Base-by-base conservation (phyloP, 2,329 filamentous ascomycete genomes). In the Zasmidium cellare region DNA sequence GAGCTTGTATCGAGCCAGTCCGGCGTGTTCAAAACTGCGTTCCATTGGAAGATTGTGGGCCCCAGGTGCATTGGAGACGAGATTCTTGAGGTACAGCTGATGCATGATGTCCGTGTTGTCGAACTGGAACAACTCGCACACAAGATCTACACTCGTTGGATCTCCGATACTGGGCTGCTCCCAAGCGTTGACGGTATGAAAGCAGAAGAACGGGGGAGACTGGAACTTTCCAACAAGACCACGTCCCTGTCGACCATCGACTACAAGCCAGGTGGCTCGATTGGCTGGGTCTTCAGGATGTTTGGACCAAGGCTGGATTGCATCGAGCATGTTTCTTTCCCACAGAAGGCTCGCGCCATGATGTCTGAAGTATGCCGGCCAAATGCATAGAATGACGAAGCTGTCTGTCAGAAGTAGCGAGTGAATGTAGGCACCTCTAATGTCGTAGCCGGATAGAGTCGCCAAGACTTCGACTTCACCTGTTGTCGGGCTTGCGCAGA, bases 101-200 rank as follows among this genome's bases (percentile, higher is more conserved):
- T 84, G 79, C 38, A 94, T 76, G 16, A 92, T 78, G 57, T 90
- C 85, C 0, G 83, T 74, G 53, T 83, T 87, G 0, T 84, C 79
- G 67, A 88, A 92, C 52, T 83, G 77, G 25, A 87, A 74, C 1
- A 88, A 70, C 59, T 96, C 91, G 55, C 87, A 85, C 31, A 86
- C 77, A n/a, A 94, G 78, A 58, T 86, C 79, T 16, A 94, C 78
- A 58, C 86, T 79, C 3, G 75, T 74, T 16, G 78, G 75, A 54
- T 23, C 54, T 14, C 22, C 20, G 2, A 7, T 20, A 25, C 45
- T 45, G 9, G 46, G 46, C 80, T 78, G 46, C 67, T 93, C 89
- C 71, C 87, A 94, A 0, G 89, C 84, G 65, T 96, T 96, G 69
- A 91, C 79, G 0, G 84, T 84, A 74, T 96, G 91, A 72, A 96